phyloP scores from a whole-genome alignment of 2,329 filamentous ascomycete genomes.

The Beauveria bassiana region DNA sequence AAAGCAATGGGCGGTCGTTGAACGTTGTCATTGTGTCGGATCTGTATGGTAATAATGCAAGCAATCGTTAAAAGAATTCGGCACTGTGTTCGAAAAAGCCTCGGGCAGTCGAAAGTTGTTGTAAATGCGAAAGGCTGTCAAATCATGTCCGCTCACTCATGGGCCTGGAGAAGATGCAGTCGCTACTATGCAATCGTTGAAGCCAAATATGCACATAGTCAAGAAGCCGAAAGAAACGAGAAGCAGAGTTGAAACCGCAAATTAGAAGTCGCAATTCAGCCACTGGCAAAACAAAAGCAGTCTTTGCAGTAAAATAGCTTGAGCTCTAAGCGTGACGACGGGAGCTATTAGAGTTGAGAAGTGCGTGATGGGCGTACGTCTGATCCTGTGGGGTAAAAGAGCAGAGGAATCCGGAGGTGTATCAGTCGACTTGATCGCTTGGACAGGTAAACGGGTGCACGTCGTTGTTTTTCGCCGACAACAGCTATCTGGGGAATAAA shows the following conservation, averaged over 20 bases:
- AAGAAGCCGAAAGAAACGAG: conserved; percentile 4
- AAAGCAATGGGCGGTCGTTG: conserved; percentile 26
- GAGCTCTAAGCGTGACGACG: not conserved
- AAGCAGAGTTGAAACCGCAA: not conserved
- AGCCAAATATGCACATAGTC: conserved; percentile 19
- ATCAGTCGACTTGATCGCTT: not conserved
- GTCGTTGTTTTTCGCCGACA: not conserved
- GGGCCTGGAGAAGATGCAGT: conserved; percentile 13
- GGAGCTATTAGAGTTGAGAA: not conserved
- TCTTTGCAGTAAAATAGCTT: not conserved
- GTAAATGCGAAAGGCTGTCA: conserved; percentile 6
- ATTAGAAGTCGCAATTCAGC: not conserved
- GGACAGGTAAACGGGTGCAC: not conserved
- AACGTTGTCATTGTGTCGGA: conserved; percentile 20
- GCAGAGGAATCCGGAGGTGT: not conserved
- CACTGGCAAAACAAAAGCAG: not conserved
- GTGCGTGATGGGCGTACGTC: not conserved
- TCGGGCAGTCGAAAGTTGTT: conserved; percentile 12
- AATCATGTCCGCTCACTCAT: conserved; percentile 13
- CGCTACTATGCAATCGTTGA: conserved; percentile 14
- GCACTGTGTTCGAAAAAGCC: not conserved
- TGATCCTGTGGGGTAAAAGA: not conserved
- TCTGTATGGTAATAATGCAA: not conserved
- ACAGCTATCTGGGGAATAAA: not conserved
- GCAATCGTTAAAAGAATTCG: not conserved